These are phyloP conservation scores for Tricholoma terreum DNA, from an alignment of 768 basidiomycete species.

Conservation along the genomic window DNA sequence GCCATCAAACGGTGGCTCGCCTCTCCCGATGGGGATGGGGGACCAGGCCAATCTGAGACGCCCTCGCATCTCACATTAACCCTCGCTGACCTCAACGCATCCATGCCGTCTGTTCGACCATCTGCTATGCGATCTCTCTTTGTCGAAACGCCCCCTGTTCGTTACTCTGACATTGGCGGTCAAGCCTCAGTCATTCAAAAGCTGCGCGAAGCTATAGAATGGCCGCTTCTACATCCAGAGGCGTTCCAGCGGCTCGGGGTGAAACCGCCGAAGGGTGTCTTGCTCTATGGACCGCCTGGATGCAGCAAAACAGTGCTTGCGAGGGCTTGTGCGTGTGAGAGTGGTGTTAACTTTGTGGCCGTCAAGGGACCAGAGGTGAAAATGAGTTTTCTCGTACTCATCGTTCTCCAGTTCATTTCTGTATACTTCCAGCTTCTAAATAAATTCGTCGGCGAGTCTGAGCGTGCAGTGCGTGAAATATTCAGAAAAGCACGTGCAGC, in stretches of 20 bases:
- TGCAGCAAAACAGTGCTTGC: slow-evolving; percentile 95
- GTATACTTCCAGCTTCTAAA: slow-evolving; percentile 68
- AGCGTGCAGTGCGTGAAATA: slow-evolving; percentile 90
- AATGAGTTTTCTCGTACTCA: slow-evolving; percentile 3
- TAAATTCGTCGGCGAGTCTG: slow-evolving; percentile 97
- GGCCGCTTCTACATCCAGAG: slow-evolving; percentile 87
- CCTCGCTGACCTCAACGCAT: slow-evolving; percentile 59
- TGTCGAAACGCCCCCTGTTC: slow-evolving; percentile 78
- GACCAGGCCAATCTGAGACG: slow-evolving; percentile 12
- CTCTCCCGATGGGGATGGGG: slow-evolving; percentile 13
- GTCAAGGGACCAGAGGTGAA: slow-evolving; percentile 96
- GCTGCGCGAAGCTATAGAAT: slow-evolving; percentile 88
- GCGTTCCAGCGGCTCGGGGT: slow-evolving; percentile 87
- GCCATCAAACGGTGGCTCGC: slow-evolving; percentile 84
- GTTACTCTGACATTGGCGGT: slow-evolving; percentile 88
- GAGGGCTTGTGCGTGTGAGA: slow-evolving; percentile 88
- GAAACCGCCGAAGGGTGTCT: slow-evolving; percentile 81
- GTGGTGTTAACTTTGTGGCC: slow-evolving; percentile 93
- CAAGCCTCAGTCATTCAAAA: slow-evolving; percentile 79
- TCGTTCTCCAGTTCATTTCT: slow-evolving; percentile 5
- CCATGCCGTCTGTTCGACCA: slow-evolving; percentile 79
- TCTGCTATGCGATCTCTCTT: slow-evolving; percentile 95
- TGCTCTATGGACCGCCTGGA: slow-evolving; percentile 96
- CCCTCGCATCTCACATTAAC: slow-evolving; percentile 39
- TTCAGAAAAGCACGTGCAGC: slow-evolving; percentile 94